A percentile compares a stretch with the other conserved stretches of the same genome.
Conservation (phyloP, 306 rosid genomes). For the Trichosanthes truncata region DNA sequence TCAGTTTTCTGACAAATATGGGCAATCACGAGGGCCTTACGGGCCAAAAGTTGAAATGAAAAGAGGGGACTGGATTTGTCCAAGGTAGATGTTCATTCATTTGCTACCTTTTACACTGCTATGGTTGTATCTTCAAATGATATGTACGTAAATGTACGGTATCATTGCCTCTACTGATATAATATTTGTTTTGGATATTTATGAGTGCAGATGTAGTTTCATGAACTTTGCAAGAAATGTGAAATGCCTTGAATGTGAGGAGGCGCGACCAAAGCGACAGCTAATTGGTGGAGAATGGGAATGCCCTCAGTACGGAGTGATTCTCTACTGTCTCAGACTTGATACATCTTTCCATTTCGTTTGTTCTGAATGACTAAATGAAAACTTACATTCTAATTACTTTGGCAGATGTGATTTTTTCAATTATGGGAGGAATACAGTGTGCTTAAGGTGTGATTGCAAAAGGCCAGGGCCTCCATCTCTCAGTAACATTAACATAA, state of each 20-base stretch:
- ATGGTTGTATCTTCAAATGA: constrained; percentile 3
- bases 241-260: constrained; percentile 87
- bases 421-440: constrained; percentile 65
- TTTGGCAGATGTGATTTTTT: constrained; percentile 71
- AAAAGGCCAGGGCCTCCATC: constrained; percentile 65
- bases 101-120: constrained; percentile 7
- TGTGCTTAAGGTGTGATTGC: constrained; percentile 88
- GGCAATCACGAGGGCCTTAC: constrained; percentile 20
- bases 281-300: constrained; percentile 95
- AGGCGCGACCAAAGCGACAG: constrained; percentile 75
- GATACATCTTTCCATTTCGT: background rate
- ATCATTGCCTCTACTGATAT: background rate
- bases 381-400: constrained; percentile 5
- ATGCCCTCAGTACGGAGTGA: constrained; percentile 84
- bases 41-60: constrained; percentile 75
- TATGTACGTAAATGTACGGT: background rate
- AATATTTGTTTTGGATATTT: background rate
- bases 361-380: constrained; percentile 7
- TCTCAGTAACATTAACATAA: constrained; percentile 17
- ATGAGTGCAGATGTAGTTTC: constrained; percentile 76
- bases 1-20: constrained; percentile 33
- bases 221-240: constrained; percentile 89
- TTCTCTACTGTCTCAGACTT: constrained; percentile 5
- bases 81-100: constrained; percentile 37
- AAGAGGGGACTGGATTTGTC: constrained; percentile 91